Evolutionary conservation across 352 stramenopile species (phyloP).

Genomic region (Phytopythium chamaehyphon): DNA sequence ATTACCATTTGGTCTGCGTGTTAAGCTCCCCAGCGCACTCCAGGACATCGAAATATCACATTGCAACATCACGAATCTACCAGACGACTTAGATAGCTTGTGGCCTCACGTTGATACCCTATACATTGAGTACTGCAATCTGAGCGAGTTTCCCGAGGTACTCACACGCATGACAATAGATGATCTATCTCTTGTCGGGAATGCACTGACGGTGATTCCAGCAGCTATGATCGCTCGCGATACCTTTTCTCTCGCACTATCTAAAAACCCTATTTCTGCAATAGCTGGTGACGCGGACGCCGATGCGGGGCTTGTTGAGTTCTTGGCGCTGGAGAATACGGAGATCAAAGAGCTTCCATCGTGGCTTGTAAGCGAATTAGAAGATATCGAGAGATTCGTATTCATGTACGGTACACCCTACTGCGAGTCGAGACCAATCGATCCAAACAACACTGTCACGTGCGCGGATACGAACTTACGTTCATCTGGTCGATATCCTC

Average conservation of each 20-base stretch:
- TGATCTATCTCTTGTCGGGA: slow-evolving; percentile 17
- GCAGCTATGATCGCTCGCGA: background rate
- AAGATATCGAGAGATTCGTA: background rate
- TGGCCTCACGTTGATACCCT: slow-evolving; percentile 11
- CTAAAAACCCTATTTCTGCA: background rate
- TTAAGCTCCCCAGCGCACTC: slow-evolving; percentile 10
- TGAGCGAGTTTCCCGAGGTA: slow-evolving; percentile 7
- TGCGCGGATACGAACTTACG: background rate
- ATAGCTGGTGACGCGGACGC: background rate
- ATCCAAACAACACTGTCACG: background rate
- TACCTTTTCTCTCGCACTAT: background rate
- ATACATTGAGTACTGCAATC: slow-evolving; percentile 18
- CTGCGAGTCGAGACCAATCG: slow-evolving; percentile 1
- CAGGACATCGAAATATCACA: slow-evolving; percentile 19
- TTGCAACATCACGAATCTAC: slow-evolving; percentile 14
- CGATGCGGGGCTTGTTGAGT: background rate
- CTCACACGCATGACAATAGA: slow-evolving; percentile 7
- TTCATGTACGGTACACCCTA: slow-evolving; percentile 11
- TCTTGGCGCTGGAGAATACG: slow-evolving; percentile 12
- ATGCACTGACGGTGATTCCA: slow-evolving; percentile 6
- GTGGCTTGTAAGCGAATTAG: slow-evolving; percentile 4
- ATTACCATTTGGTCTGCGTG: slow-evolving; percentile 8
- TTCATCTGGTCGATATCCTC: background rate
- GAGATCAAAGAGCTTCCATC: slow-evolving; percentile 2
- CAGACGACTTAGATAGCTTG: slow-evolving; percentile 9